Evolutionary conservation across 768 basidiomycete genomes (phyloP).

Genomic region (Mycena pura): DNA sequence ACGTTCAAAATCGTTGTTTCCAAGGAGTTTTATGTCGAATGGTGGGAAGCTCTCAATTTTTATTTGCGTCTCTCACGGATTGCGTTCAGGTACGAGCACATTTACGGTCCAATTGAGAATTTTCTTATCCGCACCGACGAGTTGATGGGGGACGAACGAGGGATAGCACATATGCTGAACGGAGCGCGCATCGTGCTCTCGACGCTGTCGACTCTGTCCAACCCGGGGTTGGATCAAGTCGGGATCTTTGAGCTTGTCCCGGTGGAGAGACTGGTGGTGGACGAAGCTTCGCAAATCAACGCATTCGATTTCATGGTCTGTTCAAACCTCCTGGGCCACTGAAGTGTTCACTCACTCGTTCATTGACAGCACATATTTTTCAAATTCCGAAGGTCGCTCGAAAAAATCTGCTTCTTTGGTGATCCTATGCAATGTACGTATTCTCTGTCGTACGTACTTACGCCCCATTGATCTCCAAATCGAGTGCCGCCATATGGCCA

Average conservation of each 20-base stretch:
- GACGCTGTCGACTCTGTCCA: slow-evolving; percentile 55
- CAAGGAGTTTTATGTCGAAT: slow-evolving; percentile 49
- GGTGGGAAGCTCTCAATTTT: slow-evolving; percentile 38
- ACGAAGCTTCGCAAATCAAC: slow-evolving; percentile 64
- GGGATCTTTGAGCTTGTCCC: neutral
- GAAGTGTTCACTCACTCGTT: slow-evolving; percentile 7
- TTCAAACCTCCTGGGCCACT: too few species aligned
- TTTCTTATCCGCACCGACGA: slow-evolving; percentile 46
- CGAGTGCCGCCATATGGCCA: slow-evolving; percentile 61
- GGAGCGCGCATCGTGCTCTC: slow-evolving; percentile 48
- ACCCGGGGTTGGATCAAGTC: slow-evolving; percentile 12
- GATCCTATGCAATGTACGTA: slow-evolving; percentile 59
- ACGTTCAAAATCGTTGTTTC: slow-evolving; percentile 51
- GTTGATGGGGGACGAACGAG: slow-evolving; percentile 30
- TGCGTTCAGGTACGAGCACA: slow-evolving; percentile 58
- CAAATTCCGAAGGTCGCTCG: slow-evolving; percentile 42
- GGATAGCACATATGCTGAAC: slow-evolving; percentile 29
- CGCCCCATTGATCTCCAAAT: neutral
- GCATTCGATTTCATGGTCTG: slow-evolving; percentile 54
- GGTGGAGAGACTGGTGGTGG: slow-evolving; percentile 54
- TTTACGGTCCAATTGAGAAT: slow-evolving; percentile 43
- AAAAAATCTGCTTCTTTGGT: slow-evolving; percentile 59
- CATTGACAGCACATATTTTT: slow-evolving; percentile 49
- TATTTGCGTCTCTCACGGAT: neutral
- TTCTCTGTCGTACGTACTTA: neutral